Conservation (phyloP, 805 yeast genomes). For the Starmerella apis region DNA sequence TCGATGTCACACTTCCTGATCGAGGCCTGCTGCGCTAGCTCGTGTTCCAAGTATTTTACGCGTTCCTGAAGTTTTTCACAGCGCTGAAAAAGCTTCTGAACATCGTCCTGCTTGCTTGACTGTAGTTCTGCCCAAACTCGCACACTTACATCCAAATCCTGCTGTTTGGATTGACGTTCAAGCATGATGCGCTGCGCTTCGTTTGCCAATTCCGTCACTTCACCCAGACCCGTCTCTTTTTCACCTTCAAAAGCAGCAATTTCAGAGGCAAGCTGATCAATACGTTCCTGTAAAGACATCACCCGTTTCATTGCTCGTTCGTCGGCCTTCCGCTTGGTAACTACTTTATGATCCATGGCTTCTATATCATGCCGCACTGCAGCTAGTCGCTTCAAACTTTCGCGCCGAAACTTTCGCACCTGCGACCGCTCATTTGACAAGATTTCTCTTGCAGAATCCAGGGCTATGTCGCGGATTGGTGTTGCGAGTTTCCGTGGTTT, state of each 20-base stretch:
- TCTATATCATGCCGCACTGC: conserved; percentile 15
- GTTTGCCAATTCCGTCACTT: conserved; percentile 7
- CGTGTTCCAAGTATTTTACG: conserved; percentile 5
- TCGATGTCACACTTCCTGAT: background rate
- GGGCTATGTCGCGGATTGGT: conserved; percentile 7
- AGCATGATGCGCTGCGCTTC: conserved; percentile 8
- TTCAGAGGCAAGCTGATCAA: conserved; percentile 16
- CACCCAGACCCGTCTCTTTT: background rate
- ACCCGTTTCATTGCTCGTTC: conserved; percentile 22
- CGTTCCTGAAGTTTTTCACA: conserved; percentile 13
- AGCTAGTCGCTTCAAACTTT: conserved; percentile 13
- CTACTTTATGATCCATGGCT: conserved; percentile 8
- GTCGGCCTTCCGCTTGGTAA: conserved; percentile 16
- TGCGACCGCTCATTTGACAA: conserved; percentile 9
- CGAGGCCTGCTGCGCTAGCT: background rate
- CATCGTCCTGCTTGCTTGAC: conserved; percentile 9
- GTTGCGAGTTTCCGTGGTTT: conserved; percentile 10
- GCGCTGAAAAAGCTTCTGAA: conserved; percentile 13
- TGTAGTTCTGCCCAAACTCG: conserved; percentile 17
- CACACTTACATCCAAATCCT: conserved; percentile 12
- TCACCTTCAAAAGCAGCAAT: conserved; percentile 1
- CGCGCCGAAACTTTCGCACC: conserved; percentile 15
- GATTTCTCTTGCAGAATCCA: background rate
- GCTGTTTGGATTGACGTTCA: conserved; percentile 10
- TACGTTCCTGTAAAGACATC: conserved; percentile 16